Percentiles rank a stretch among this genome's conserved stretches.
These are phyloP conservation scores for Xylaria curta DNA, from an alignment of 495 filamentous ascomycete species.

Conservation along the genomic window DNA sequence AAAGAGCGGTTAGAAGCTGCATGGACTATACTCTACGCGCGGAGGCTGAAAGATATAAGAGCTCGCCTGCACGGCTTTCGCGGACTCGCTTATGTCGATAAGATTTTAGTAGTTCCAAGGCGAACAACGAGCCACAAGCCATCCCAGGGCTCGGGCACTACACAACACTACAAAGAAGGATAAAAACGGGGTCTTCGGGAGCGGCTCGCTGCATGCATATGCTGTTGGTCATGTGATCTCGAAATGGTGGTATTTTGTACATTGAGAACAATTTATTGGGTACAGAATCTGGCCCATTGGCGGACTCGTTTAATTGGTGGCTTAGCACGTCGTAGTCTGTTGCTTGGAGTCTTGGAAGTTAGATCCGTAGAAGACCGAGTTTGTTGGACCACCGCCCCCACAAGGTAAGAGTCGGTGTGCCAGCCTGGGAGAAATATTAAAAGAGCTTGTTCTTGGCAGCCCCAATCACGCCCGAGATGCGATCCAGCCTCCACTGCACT, in stretches of 20 bases:
- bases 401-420: slow-evolving; percentile 21
- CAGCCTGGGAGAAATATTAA: background rate
- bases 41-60: background rate
- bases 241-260: slow-evolving; percentile 2
- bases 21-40: background rate
- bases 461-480: background rate
- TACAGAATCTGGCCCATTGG: slow-evolving; percentile 23
- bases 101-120: background rate
- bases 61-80: background rate
- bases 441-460: slow-evolving; percentile 1
- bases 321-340: slow-evolving; percentile 7
- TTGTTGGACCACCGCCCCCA: slow-evolving; percentile 10
- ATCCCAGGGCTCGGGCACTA: slow-evolving; percentile 17
- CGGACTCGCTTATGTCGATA: background rate
- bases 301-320: slow-evolving; percentile 18
- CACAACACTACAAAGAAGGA: slow-evolving; percentile 20
- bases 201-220: slow-evolving; percentile 47
- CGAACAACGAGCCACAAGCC: background rate
- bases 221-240: slow-evolving; percentile 39
- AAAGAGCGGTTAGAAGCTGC: background rate
- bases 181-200: slow-evolving; percentile 42
- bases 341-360: slow-evolving; percentile 11
- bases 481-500: background rate
- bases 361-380: slow-evolving; percentile 1
- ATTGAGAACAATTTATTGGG: slow-evolving; percentile 32